Conservation (phyloP, 805 yeast genomes). For the Schwanniomyces vanrijiae region DNA sequence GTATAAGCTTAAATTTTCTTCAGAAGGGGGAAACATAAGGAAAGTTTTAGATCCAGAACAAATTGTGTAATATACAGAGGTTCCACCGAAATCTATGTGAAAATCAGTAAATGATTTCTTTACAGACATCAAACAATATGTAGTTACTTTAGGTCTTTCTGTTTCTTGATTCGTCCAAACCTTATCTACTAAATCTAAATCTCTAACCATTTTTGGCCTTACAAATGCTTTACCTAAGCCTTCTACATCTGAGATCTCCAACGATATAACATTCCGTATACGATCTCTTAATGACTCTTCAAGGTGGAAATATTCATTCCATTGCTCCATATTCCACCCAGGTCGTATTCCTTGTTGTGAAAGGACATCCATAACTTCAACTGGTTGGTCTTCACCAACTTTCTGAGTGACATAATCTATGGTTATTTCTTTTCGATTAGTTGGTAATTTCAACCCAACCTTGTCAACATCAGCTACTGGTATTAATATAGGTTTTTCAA, state of each 20-base stretch:
- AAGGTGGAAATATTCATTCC: slow-evolving; percentile 70
- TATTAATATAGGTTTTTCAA: slow-evolving; percentile 48
- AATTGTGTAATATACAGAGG: slow-evolving; percentile 86
- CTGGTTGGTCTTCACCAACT: slow-evolving; percentile 61
- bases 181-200: slow-evolving; percentile 66
- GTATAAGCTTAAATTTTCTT: slow-evolving; percentile 58
- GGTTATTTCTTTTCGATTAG: slow-evolving; percentile 35
- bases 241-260: slow-evolving; percentile 67
- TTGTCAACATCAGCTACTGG: slow-evolving; percentile 25
- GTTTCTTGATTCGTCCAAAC: slow-evolving; percentile 51
- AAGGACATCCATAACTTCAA: slow-evolving; percentile 88
- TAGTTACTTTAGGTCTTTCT: slow-evolving; percentile 60
- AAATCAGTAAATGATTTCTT: slow-evolving; percentile 81
- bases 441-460: slow-evolving; percentile 58
- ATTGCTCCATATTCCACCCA: slow-evolving; percentile 67
- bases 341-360: slow-evolving; percentile 67
- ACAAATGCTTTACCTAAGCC: slow-evolving; percentile 46
- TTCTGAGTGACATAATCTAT: slow-evolving; percentile 55
- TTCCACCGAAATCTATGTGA: slow-evolving; percentile 90
- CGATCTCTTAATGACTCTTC: slow-evolving; percentile 52
- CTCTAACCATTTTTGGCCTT: slow-evolving; percentile 67
- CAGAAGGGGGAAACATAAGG: slow-evolving; percentile 77
- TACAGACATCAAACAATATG: slow-evolving; percentile 85
- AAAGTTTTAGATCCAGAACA: slow-evolving; percentile 74
- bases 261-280: slow-evolving; percentile 75